phyloP scores from a whole-genome alignment of 345 rosid genomes.

The Eucalyptus cloeziana region DNA sequence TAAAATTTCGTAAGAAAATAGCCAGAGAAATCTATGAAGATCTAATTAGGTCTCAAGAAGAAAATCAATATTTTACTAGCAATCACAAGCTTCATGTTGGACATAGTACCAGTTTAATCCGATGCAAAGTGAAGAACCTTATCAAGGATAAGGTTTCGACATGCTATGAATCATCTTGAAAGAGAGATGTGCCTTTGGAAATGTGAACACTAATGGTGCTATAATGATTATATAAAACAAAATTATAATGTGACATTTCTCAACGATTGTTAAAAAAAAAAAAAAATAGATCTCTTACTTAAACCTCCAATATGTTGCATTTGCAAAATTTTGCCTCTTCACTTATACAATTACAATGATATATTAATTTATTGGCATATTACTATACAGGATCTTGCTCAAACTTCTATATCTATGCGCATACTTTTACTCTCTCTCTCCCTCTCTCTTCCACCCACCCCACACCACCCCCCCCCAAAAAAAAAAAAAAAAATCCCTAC shows the following conservation, averaged over 20 bases:
- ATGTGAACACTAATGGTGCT: not conserved
- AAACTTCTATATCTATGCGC: not conserved
- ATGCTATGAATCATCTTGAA: not conserved
- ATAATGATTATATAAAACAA: too few relatives aligned
- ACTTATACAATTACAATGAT: too few relatives aligned
- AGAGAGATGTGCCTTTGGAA: not conserved
- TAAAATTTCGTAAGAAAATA: not conserved
- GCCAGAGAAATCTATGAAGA: not conserved
- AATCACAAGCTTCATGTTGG: not conserved
- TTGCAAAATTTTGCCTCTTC: too few relatives aligned
- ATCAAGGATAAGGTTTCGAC: not conserved
- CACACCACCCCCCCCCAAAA: too few relatives aligned
- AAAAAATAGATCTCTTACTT: too few relatives aligned
- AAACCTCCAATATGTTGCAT: too few relatives aligned
- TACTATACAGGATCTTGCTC: not conserved
- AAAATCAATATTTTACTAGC: not conserved
- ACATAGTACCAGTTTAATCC: rapidly evolving
- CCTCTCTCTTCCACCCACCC: too few relatives aligned
- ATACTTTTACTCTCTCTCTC: too few relatives aligned
- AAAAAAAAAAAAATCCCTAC: too few relatives aligned
- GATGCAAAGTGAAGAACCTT: not conserved
- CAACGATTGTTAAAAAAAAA: too few relatives aligned
- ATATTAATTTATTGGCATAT: too few relatives aligned
- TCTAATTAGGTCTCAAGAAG: not conserved
- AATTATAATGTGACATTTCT: too few relatives aligned